Base-by-base conservation (phyloP, 1,139 yeast genomes). In the Geotrichum klebahnii region DNA sequence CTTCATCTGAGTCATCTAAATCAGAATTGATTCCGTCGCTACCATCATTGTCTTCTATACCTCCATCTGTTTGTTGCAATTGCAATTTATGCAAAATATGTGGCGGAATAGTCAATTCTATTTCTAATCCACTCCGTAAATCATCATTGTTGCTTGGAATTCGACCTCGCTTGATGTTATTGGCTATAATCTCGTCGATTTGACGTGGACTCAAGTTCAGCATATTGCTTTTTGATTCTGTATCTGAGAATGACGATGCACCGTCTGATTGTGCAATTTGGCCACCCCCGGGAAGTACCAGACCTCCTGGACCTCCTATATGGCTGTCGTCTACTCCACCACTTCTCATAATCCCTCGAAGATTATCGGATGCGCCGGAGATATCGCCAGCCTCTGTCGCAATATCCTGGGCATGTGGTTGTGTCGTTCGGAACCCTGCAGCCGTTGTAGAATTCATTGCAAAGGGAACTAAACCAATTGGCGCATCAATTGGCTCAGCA, bases 1-100 rank as follows among this genome's bases (percentile, higher is more conserved):
- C 83, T 46, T 78, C 81, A 53, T 80, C 85, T 1, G 83, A 75
- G 59, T 81, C 87, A 60, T 81, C 87, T 51, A 81, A 67, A 57
- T 81, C 86, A 1, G 84, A 79, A 56, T 80, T 80, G 54, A 81
- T 80, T 52, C 77, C 83, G 59, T 81, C 79, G 48, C 75, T 76
- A 61, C 37, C 71, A 42, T 62, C n/a, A n/a, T n/a, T n/a, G n/a
- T n/a, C 77, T 58, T 67, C 74, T 47, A 65, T 70, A 36, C 45
- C 51, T 16, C 55, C 53, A 38, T 61, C 65, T 5, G 56, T 51
- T 43, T 60, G 61, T 32, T 48, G 51, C 29, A 58, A 26, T 26
- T 26, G 29, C 5, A 49, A 16, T 28, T 38, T 48, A 16, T 39
- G 44, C 32, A 51, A 33, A 17, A 51, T 33, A 20, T 43, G 52